Evolutionary conservation across 2,329 filamentous ascomycete species (phyloP).

Genomic region (Westerdykella sp.): DNA sequence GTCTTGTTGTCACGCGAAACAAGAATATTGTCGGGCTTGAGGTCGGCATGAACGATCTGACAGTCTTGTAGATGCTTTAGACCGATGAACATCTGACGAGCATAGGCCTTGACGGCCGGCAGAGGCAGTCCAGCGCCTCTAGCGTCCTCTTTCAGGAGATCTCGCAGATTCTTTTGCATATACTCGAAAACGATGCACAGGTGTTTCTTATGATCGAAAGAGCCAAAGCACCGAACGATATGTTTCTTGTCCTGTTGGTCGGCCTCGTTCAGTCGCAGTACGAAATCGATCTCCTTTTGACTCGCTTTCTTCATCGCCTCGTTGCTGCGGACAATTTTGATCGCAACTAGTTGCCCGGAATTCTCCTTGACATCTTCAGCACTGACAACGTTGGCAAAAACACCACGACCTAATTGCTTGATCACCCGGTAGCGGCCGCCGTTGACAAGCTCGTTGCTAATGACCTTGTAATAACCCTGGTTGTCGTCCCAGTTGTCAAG

Average conservation of each 20-base stretch:
- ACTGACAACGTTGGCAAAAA: slow-evolving; percentile 93
- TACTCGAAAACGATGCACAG: slow-evolving; percentile 97
- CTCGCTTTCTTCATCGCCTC: slow-evolving; percentile 89
- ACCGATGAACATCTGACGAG: slow-evolving; percentile 89
- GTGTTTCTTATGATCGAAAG: slow-evolving; percentile 92
- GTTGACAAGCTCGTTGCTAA: slow-evolving; percentile 83
- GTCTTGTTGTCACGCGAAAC: slow-evolving; percentile 53
- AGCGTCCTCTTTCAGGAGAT: slow-evolving; percentile 84
- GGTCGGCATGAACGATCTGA: slow-evolving; percentile 88
- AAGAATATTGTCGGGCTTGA: slow-evolving; percentile 97
- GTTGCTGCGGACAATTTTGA: slow-evolving; percentile 98
- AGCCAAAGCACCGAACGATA: slow-evolving; percentile 77
- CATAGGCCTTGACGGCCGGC: slow-evolving; percentile 78
- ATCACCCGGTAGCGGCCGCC: slow-evolving; percentile 82
- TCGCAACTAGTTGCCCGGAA: slow-evolving; percentile 68
- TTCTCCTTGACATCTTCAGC: slow-evolving; percentile 59
- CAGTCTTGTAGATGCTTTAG: slow-evolving; percentile 83
- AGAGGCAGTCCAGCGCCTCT: slow-evolving; percentile 83
- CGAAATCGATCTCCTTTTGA: slow-evolving; percentile 87
- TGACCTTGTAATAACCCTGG: slow-evolving; percentile 94
- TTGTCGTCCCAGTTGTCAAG: slow-evolving; percentile 91
- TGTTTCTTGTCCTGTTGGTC: slow-evolving; percentile 89
- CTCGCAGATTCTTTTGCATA: slow-evolving; percentile 73
- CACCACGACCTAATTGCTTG: slow-evolving; percentile 81
- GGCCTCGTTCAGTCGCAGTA: slow-evolving; percentile 77